These are phyloP conservation scores for Nitzschia palea DNA, from an alignment of 108 stramenopile genomes.

Conservation along the genomic window DNA sequence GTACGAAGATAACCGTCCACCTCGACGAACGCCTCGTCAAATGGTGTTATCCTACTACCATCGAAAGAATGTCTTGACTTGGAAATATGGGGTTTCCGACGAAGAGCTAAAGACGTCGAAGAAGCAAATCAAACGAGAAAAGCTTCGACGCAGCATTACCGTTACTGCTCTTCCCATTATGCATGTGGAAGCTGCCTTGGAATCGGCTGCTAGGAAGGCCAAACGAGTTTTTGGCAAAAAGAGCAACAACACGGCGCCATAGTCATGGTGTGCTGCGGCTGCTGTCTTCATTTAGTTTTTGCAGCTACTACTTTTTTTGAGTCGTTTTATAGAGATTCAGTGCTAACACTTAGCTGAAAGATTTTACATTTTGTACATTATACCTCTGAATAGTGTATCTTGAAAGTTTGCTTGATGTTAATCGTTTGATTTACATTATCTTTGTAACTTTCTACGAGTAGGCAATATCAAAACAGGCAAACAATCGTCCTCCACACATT, in stretches of 20 bases:
- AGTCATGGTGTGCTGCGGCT: too few species aligned
- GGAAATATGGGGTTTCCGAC: slow-evolving; percentile 41
- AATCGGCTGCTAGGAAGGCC: slow-evolving; percentile 46
- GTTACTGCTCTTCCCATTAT: slow-evolving; percentile 22
- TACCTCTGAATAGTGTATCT: background rate
- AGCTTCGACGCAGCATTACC: slow-evolving; percentile 43
- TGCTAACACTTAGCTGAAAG: background rate
- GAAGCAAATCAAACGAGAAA: slow-evolving; percentile 31
- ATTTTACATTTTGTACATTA: background rate
- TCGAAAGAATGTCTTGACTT: slow-evolving; percentile 42
- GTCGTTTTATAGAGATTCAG: background rate
- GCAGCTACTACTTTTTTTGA: background rate
- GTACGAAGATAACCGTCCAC: slow-evolving; percentile 45
- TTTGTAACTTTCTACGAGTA: too few species aligned
- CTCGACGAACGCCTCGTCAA: slow-evolving; percentile 37
- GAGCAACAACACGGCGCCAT: background rate
- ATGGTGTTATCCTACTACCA: slow-evolving; percentile 51
- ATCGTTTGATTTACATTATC: too few species aligned
- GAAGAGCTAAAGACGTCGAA: slow-evolving; percentile 36
- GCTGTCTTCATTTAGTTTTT: background rate
- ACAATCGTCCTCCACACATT: too few species aligned
- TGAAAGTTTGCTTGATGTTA: background rate
- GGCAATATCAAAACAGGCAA: too few species aligned
- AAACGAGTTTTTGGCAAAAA: slow-evolving; percentile 35
- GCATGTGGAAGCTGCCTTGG: slow-evolving; percentile 42